Percentiles rank a stretch among this genome's conserved stretches.
Conservation (phyloP, 2,329 filamentous ascomycete species). For the Sporothrix protearum region DNA sequence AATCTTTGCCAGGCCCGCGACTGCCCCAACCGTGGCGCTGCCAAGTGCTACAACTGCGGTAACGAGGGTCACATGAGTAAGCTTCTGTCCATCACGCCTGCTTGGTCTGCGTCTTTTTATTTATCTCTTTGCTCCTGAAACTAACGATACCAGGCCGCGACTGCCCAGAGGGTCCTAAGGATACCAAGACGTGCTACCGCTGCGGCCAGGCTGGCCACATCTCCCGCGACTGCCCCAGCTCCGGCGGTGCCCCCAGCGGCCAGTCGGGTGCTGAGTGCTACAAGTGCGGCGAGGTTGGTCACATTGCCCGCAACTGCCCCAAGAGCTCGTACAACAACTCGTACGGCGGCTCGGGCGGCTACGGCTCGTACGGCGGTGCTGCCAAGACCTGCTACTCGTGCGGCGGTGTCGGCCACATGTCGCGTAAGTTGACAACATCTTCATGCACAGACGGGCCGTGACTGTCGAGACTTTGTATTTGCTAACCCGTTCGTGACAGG, state of each 20-base stretch:
- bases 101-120: background rate
- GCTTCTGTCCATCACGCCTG: slow-evolving; percentile 1
- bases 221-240: slow-evolving; percentile 75
- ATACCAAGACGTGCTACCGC: slow-evolving; percentile 74
- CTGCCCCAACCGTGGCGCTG: slow-evolving; percentile 78
- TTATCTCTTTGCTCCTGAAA: background rate
- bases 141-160: slow-evolving; percentile 64
- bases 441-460: no score
- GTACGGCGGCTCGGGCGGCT: slow-evolving; percentile 45
- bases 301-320: slow-evolving; percentile 90
- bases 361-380: slow-evolving; percentile 32
- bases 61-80: slow-evolving; percentile 77
- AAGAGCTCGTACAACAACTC: slow-evolving; percentile 56
- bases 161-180: slow-evolving; percentile 83
- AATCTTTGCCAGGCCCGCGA: slow-evolving; percentile 63
- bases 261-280: slow-evolving; percentile 73
- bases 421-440: slow-evolving; percentile 54
- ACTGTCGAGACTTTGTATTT: background rate
- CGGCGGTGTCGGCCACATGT: slow-evolving; percentile 95
- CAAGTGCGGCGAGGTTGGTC: slow-evolving; percentile 95
- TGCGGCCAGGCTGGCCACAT: slow-evolving; percentile 85
- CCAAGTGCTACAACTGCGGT: slow-evolving; percentile 84
- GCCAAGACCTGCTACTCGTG: slow-evolving; percentile 80
- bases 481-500: slow-evolving; percentile 39
- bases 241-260: slow-evolving; percentile 41